Base-by-base conservation (phyloP, 2,329 filamentous ascomycete genomes). In the Scytalidium lignicola region DNA sequence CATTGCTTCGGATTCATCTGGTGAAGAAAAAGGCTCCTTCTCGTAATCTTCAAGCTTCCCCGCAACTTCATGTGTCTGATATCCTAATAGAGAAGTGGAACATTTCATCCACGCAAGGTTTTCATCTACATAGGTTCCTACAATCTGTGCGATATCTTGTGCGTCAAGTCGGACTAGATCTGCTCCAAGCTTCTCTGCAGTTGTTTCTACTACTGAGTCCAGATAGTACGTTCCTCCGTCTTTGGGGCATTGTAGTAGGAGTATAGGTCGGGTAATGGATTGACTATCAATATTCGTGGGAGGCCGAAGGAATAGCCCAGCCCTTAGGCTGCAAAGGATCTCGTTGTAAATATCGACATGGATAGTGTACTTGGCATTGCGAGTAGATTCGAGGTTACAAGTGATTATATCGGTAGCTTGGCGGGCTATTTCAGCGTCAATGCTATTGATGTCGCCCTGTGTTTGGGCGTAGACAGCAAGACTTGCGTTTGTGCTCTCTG, bases 161-260 rank as follows among this genome's bases (percentile, higher is more conserved):
- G 88, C 81, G 60, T 84, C 79, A 10, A 95, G 63, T 18, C 79
- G 76, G 26, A 93, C 69, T 2, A 92, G 61, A 55, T 92, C 82
- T 2, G 87, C 84, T 6, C 70, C 70, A 5, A 86, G 69, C 28
- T 81, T 74, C 12, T 70, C 69, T 0, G 86, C 86, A 41, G 86
- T 70, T 45, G 80, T 75, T 51, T 80, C 74, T 2, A 91, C 78
- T n/a, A 88, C 70, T 3, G 70, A 67, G 54, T 84, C 76, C 29
- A 88, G 66, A 53, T 78, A 74, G 43, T 66, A 63, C 48, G 74
- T 78, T 37, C 72, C 76, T 43, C 78, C 75, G 40, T 76, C 72
- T 21, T 74, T 73, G 1, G 81, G 79, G 53, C 81, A 83, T 49
- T 82, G 76, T 12, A 86, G 66, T 4, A 79, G 70, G 17, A 83